These are phyloP conservation scores for Mycena leptocephala DNA, from an alignment of 768 basidiomycete species.

Conservation along the genomic window DNA sequence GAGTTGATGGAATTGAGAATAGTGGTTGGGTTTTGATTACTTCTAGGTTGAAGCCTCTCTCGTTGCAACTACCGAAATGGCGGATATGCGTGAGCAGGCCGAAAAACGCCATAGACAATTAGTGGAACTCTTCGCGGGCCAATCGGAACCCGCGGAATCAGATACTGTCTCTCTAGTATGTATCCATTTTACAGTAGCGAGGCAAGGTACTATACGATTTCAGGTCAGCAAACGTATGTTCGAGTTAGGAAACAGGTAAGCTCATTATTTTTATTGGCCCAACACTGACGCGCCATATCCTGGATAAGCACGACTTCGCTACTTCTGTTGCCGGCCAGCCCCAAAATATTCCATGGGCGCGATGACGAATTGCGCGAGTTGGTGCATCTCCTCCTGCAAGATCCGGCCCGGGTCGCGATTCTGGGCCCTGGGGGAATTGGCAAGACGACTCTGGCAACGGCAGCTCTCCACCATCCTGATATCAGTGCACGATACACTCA, in stretches of 20 bases:
- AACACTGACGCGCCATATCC: too few species aligned
- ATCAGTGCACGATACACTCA: neutral
- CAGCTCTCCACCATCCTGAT: neutral
- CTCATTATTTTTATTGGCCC: neutral
- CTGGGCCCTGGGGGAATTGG: slow-evolving; percentile 17
- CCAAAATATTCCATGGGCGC: slow-evolving; percentile 17
- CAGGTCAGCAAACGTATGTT: neutral
- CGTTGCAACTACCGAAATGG: neutral
- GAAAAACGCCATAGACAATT: neutral
- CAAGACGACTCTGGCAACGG: neutral
- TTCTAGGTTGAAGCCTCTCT: neutral
- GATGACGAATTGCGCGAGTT: neutral
- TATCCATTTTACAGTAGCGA: neutral
- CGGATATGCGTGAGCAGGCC: neutral
- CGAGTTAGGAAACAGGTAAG: neutral
- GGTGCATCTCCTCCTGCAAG: neutral
- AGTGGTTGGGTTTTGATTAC: neutral
- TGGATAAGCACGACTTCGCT: slow-evolving; percentile 7
- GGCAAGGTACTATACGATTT: neutral
- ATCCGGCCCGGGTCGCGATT: neutral
- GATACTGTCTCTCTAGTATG: neutral
- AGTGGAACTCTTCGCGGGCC: neutral
- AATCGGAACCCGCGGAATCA: neutral
- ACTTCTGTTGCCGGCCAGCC: neutral
- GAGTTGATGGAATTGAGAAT: neutral